phyloP scores from a whole-genome alignment of 352 stramenopile species.

The Phytophthora sp. region DNA sequence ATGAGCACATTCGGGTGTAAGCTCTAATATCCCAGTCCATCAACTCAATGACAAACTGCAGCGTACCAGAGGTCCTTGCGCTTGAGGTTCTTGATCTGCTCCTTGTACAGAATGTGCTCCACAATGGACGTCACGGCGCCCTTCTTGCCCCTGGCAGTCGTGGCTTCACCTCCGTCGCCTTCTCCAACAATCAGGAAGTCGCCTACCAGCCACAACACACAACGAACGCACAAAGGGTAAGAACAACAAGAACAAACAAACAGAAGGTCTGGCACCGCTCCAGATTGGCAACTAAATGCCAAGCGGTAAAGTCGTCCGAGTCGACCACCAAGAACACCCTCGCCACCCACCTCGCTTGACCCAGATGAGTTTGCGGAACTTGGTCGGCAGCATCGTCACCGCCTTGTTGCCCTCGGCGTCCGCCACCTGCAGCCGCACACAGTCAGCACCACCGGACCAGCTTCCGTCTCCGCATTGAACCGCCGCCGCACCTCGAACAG shows the following conservation, averaged over 20 bases:
- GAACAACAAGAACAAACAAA: background rate
- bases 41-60: conserved; percentile 1
- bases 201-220: conserved; percentile 41
- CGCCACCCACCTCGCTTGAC: conserved; percentile 88
- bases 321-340: background rate
- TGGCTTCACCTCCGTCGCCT: conserved; percentile 66
- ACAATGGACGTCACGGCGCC: conserved; percentile 92
- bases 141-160: conserved; percentile 85
- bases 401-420: conserved; percentile 58
- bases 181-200: conserved; percentile 96
- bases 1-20: too few relatives aligned
- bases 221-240: too few relatives aligned
- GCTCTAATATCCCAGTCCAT: too few relatives aligned
- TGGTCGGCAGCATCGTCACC: conserved; percentile 96
- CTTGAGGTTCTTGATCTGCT: conserved; percentile 98
- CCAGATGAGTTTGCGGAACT: conserved; percentile 99
- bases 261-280: background rate
- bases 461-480: conserved; percentile 44
- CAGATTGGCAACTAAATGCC: background rate
- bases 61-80: conserved; percentile 91
- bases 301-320: background rate
- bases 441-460: background rate
- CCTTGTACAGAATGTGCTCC: conserved; percentile 98
- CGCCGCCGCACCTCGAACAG: conserved; percentile 92
- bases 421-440: conserved; percentile 48